Evolutionary conservation across 331 rosid species (phyloP), one percentile per base, ranked within the genome.

Genomic region (Arachis monticola): DNA sequence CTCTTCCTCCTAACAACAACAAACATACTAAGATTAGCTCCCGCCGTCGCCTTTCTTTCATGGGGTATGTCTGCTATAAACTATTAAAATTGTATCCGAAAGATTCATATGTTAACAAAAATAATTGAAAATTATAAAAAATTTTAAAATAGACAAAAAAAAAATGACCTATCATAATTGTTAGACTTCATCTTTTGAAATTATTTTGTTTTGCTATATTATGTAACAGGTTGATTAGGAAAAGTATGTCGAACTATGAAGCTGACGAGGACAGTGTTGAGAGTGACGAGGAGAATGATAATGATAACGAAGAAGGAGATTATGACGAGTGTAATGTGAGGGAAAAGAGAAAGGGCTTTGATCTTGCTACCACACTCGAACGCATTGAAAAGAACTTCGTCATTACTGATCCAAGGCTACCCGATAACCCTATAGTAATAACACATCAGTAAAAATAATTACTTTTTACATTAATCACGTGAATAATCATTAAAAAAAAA

Each of bases 321-420:
- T 27, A 27, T 27, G 30, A 27, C 30, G 30, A 27, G 1, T 27
- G 68, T 63, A 53, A 80, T 87, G 47, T 85, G 66, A 92, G 75
- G 81, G 93, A 88, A 77, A 94, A 87, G 93, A 81, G 97, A 73
- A 94, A 90, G 90, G 99, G 99, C 78, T 80, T 94, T 76, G 99
- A 94, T 85, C 92, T 94, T 74, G 99, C 99, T 59, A 94, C 99
- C 14, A 94, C 99, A 5, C 96, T 94, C 1, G 99, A 94, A 78
- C 97, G 99, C 81, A 94, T 94, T 5, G 99, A 94, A 87, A 94
- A 94, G 75, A 94, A 94, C 77, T 94, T 94, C 53, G 99, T 94
- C 80, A 90, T 94, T 62, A 92, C 97, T 40, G 99, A 94, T 88
- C 99, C 99, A 2, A 87, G 99, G 85, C 85, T 94, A 38, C 99